Conservation (phyloP, 129 eudicot species). For the Erigeron canadensis region DNA sequence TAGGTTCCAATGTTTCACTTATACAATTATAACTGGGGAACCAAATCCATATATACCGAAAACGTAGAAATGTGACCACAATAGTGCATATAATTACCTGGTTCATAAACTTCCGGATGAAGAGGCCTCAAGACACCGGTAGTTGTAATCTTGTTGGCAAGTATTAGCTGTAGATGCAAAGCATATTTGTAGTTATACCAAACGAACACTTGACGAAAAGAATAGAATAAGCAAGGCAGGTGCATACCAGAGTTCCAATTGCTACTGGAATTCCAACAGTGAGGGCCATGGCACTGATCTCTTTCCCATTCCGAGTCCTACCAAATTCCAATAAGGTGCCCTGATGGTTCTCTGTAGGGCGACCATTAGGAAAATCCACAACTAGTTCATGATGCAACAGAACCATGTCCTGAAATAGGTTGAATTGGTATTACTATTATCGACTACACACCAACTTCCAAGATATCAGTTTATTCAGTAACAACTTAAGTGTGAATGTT, state of each 20-base stretch:
- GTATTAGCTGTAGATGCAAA: constrained; percentile 58
- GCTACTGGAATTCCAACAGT: constrained; percentile 96
- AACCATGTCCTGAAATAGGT: constrained; percentile 80
- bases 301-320: constrained; percentile 49
- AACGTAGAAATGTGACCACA: constrained; percentile 1
- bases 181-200: constrained; percentile 5
- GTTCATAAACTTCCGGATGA: constrained; percentile 78
- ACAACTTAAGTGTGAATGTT: too few relatives aligned
- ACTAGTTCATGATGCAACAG: constrained; percentile 84
- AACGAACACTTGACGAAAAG: neutral
- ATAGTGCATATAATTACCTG: constrained; percentile 49
- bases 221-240: neutral
- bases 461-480: neutral
- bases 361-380: constrained; percentile 66
- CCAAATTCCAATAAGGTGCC: constrained; percentile 83
- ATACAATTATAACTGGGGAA: too few relatives aligned
- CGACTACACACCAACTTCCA: neutral
- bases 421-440: neutral
- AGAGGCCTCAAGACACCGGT: constrained; percentile 80
- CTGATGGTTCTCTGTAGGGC: constrained; percentile 52
- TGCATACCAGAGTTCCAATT: constrained; percentile 81
- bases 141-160: constrained; percentile 55
- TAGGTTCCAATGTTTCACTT: too few relatives aligned
- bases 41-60: neutral
- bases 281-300: constrained; percentile 77